Base-by-base conservation (phyloP, 768 basidiomycete genomes). In the Boletus pseudopeckii region DNA sequence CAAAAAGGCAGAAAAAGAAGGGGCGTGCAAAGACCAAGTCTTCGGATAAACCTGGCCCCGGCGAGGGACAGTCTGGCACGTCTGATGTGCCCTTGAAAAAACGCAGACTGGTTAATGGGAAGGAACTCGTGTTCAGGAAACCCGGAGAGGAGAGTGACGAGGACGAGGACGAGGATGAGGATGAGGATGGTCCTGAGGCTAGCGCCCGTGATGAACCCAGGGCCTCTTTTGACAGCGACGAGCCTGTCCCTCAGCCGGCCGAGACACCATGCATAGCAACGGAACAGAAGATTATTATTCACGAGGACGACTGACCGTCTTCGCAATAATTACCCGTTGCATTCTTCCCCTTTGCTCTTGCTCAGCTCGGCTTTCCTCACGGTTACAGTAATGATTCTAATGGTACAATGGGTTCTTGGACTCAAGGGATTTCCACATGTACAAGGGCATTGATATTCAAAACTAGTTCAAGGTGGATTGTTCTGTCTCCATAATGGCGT, bases 1-100 rank as follows among this genome's bases (percentile, higher is more conserved):
- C 90, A 15, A 98, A 90, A 69, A 76, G 97, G 42, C 90, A 87
- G 71, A 97, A 96, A 78, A 92, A 92, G 77, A 98, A 95, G 69
- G 87, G 81, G 58, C 75, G 83, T 46, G 70, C 80, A 37, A 85
- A 87, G 68, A 68, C 45, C 74, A 82, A 68, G 67, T 48, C 42
- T 43, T 63, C 53, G 51, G 66, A 62, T 47, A 67, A 71, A 48
- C 54, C 57, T 15, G 61, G 66, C 37, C 62, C 66, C 44, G 67
- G 54, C n/a, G 65, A 64, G 40, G 57, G 56, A 14, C 58, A 64
- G 17, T 58, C 56, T 44, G 58, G 59, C 44, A 58, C 65, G 10
- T 52, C 62, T 13, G 74, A 75, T 32, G 74, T 70, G 13, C 84
- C 84, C 1, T 61, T 86, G 45, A 93, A 92, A 77, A 94, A 92